Conservation (phyloP, 2,329 filamentous ascomycete genomes). For the Cephalotrichum gorgonifer region DNA sequence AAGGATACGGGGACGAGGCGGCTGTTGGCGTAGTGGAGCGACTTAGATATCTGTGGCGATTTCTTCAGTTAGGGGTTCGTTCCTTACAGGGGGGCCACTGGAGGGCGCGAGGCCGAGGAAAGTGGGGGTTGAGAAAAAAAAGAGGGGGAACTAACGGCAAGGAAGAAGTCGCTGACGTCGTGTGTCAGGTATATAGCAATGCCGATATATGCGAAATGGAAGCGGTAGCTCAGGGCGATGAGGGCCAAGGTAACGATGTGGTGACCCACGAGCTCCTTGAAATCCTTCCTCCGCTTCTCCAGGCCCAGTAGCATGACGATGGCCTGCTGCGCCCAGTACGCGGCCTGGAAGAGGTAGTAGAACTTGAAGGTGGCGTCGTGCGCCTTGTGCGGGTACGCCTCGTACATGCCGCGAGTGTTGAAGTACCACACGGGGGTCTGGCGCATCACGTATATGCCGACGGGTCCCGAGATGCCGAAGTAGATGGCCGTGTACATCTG, state of each 20-base stretch:
- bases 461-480: conserved; percentile 72
- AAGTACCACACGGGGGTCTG: conserved; percentile 90
- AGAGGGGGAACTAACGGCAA: conserved; percentile 66
- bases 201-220: conserved; percentile 95
- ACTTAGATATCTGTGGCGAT: conserved; percentile 64
- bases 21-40: conserved; percentile 81
- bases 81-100: not conserved
- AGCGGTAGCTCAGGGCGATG: conserved; percentile 81
- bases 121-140: conserved; percentile 21
- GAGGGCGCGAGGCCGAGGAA: not conserved
- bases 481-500: conserved; percentile 92
- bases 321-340: conserved; percentile 92
- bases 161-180: conserved; percentile 91
- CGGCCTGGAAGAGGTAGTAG: conserved; percentile 89
- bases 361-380: conserved; percentile 81
- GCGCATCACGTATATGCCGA: conserved; percentile 84
- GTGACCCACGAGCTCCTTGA: conserved; percentile 83
- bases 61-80: not conserved
- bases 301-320: conserved; percentile 78
- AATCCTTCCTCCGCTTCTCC: conserved; percentile 92
- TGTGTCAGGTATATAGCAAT: conserved; percentile 89
- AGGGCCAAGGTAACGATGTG: conserved; percentile 81
- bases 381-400: conserved; percentile 71
- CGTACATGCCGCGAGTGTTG: conserved; percentile 85
- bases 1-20: conserved; percentile 76